Evolutionary conservation across 306 rosid species (phyloP).

Genomic region (Castanea sativa): DNA sequence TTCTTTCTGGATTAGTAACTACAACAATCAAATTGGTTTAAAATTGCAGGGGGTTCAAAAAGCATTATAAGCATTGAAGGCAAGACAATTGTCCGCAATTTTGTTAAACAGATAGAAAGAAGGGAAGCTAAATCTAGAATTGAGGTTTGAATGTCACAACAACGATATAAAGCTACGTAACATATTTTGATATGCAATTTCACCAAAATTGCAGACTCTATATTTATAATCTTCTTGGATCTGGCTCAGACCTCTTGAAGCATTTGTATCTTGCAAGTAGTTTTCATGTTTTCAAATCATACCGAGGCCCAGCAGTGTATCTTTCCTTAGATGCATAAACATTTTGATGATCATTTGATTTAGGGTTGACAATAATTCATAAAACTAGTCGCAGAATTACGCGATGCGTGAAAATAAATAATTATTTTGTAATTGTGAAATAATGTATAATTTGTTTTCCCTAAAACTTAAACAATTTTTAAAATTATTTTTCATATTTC

Average conservation of each 20-base stretch:
- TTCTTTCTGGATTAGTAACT: too few relatives aligned
- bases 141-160: neutral
- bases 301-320: neutral
- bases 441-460: too few relatives aligned
- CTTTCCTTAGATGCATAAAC: neutral
- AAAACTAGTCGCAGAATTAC: too few relatives aligned
- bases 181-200: neutral
- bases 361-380: too few relatives aligned
- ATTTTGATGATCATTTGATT: neutral
- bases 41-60: constrained; percentile 82
- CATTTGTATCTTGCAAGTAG: neutral
- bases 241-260: too few relatives aligned
- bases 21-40: neutral
- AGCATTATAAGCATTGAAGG: constrained; percentile 84
- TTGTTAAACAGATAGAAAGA: constrained; percentile 64
- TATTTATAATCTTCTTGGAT: neutral
- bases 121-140: constrained; percentile 37
- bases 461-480: too few relatives aligned
- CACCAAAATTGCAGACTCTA: neutral
- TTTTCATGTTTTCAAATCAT: neutral
- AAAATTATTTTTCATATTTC: too few relatives aligned
- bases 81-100: constrained; percentile 61
- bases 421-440: too few relatives aligned
- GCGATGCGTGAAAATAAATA: too few relatives aligned
- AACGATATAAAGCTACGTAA: neutral